Base-by-base conservation (phyloP, 164 flowering plant genomes). In the Vitis cinerea region DNA sequence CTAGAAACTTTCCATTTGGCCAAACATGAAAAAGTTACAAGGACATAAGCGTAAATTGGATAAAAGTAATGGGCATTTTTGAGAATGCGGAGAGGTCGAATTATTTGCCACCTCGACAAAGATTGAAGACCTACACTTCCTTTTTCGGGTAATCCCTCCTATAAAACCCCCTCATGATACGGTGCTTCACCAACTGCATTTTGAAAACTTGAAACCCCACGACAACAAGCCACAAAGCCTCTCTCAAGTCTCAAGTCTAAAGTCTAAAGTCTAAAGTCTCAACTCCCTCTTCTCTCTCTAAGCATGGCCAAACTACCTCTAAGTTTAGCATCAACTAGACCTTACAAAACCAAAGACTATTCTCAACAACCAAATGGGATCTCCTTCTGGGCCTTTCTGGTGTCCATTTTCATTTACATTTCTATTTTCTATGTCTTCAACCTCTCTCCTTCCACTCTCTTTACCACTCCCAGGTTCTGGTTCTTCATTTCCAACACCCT, bases 401-500 rank as follows among this genome's bases (percentile, higher is more conserved):
- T 81, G 69, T 73, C 77, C 16, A 55, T 84, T 10, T 64, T 70
- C 17, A 61, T 79, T 30, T 84, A 72, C 66, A 62, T 75, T 29
- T 79, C 77, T 0, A 53, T 80, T 37, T 81, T 83, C 71, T 78
- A 76, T 19, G 31, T 76, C 57, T 83, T 80, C 66, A 64, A 78
- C 58, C 68, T 84, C 72, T 76, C 84, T 49, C 86, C 83, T 71
- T 81, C 82, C 8, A 31, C 71, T 4, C 75, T 84, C 48, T 66
- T 84, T 48, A 72, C 63, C 61, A 83, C 78, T 77, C 77, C 84
- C 74, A 84, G 75, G 10, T 89, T 89, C 54, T 89, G 91, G 94
- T 89, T 87, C 67, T 61, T 87, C 74, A 74, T 87, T 53, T 80
- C 84, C 73, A 86, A 87, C 86, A 81, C 85, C 58, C 82, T 86